Conservation (phyloP, 148 eudicot species). For the Drosera capensis region DNA sequence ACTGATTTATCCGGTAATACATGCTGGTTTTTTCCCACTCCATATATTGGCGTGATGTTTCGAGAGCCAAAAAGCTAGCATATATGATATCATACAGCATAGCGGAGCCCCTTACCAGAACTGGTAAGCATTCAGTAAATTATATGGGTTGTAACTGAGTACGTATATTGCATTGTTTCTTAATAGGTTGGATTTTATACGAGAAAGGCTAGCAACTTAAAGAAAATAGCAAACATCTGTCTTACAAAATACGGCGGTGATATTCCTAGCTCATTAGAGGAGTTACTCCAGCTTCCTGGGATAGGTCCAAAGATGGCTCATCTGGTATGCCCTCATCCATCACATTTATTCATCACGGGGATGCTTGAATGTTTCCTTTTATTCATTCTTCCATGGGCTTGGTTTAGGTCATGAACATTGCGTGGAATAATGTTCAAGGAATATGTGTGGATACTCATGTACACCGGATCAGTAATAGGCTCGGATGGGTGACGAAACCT, state of each 20-base stretch:
- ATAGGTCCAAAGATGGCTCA: slow-evolving; percentile 99
- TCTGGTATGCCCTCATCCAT: slow-evolving; percentile 36
- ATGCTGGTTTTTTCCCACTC: slow-evolving; percentile 1
- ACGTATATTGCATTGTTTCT: neutral
- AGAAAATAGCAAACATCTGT: slow-evolving; percentile 74
- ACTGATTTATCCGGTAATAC: slow-evolving; percentile 71
- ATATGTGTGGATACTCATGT: slow-evolving; percentile 99
- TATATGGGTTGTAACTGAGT: neutral
- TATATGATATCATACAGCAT: too few species aligned
- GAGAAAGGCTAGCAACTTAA: slow-evolving; percentile 74
- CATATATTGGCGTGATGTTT: neutral
- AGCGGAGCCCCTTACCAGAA: too few species aligned
- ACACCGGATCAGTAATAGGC: slow-evolving; percentile 89
- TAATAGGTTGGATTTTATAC: slow-evolving; percentile 85
- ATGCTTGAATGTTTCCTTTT: neutral
- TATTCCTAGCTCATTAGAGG: slow-evolving; percentile 71
- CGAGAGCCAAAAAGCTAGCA: neutral
- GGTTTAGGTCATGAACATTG: slow-evolving; percentile 76
- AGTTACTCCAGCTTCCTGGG: slow-evolving; percentile 77
- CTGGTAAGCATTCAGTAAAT: too few species aligned
- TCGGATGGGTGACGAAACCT: slow-evolving; percentile 78
- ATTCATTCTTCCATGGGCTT: neutral
- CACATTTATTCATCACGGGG: slow-evolving; percentile 5
- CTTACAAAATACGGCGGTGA: slow-evolving; percentile 65
- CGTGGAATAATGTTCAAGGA: slow-evolving; percentile 89